These are phyloP conservation scores for Pyrus pyrifolia DNA, from an alignment of 306 rosid species.

Conservation along the genomic window DNA sequence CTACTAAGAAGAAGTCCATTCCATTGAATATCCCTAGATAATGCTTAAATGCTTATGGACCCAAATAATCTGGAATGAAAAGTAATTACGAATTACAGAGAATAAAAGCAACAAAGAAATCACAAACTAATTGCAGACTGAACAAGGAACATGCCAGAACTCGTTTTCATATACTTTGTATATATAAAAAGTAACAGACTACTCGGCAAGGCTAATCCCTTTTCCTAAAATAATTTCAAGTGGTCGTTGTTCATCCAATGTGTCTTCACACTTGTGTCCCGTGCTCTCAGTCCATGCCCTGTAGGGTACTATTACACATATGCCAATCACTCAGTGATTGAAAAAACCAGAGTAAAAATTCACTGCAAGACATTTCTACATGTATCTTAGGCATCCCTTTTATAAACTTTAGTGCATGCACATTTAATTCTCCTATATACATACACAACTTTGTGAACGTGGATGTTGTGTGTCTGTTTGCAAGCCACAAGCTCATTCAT, in stretches of 20 bases:
- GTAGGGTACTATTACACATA: constrained; percentile 61
- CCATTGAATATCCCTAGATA: background rate
- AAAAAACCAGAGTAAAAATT: background rate
- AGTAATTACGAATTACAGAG: background rate
- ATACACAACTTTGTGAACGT: background rate
- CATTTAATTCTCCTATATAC: too few species aligned
- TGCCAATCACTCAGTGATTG: constrained; percentile 1
- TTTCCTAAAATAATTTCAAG: constrained; percentile 73
- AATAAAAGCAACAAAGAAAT: background rate
- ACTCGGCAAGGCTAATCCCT: constrained; percentile 37
- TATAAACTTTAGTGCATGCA: too few species aligned
- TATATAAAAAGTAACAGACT: background rate
- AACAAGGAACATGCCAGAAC: background rate
- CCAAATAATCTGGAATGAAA: background rate
- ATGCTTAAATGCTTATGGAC: constrained; percentile 4
- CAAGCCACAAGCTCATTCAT: background rate
- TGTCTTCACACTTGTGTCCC: constrained; percentile 88
- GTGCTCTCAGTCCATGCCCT: constrained; percentile 87
- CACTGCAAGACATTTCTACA: too few species aligned
- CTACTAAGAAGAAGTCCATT: background rate
- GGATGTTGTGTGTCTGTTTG: background rate
- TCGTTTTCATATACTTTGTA: background rate
- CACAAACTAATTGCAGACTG: background rate
- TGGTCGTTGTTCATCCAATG: constrained; percentile 85
- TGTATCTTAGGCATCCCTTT: background rate